A percentile compares a stretch with the other conserved stretches of the same genome.
These are phyloP conservation scores for Psophocarpus tetragonolobus DNA, from an alignment of 306 rosid species.

Conservation along the genomic window DNA sequence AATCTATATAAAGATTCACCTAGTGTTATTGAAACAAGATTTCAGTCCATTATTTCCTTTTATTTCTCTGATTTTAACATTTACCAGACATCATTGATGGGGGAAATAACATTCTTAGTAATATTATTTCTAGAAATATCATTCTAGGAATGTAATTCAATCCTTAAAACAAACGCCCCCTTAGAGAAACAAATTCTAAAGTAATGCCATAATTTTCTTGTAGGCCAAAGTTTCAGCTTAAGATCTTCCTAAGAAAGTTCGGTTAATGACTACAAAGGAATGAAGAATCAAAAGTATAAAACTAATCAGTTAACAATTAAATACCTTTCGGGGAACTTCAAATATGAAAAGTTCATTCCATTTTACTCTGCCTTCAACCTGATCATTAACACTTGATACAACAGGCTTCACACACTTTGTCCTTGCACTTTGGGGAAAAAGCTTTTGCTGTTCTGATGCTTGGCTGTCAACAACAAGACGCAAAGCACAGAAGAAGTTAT, in stretches of 20 bases:
- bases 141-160: no score
- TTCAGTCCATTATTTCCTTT: no score
- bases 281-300: not conserved
- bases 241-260: not conserved
- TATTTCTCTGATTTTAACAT: no score
- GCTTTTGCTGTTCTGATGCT: slow-evolving; percentile 87
- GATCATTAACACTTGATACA: slow-evolving; percentile 42
- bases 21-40: no score
- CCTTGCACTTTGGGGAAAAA: slow-evolving; percentile 99
- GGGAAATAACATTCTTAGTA: no score
- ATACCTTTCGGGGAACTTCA: slow-evolving; percentile 91
- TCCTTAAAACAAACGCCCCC: no score
- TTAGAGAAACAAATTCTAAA: no score
- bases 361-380: slow-evolving; percentile 68
- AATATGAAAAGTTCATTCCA: slow-evolving; percentile 97
- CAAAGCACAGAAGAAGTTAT: slow-evolving; percentile 94
- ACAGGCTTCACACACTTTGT: slow-evolving; percentile 91
- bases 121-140: no score
- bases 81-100: no score
- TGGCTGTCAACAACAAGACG: slow-evolving; percentile 83
- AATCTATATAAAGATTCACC: no score
- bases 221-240: not conserved
- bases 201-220: not conserved
- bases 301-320: not conserved
- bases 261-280: not conserved